A percentile compares a stretch with the other conserved stretches of the same genome.
Conservation (phyloP, 1,284 basidiomycete species). For the Apiotrichum akiyoshidainum region DNA sequence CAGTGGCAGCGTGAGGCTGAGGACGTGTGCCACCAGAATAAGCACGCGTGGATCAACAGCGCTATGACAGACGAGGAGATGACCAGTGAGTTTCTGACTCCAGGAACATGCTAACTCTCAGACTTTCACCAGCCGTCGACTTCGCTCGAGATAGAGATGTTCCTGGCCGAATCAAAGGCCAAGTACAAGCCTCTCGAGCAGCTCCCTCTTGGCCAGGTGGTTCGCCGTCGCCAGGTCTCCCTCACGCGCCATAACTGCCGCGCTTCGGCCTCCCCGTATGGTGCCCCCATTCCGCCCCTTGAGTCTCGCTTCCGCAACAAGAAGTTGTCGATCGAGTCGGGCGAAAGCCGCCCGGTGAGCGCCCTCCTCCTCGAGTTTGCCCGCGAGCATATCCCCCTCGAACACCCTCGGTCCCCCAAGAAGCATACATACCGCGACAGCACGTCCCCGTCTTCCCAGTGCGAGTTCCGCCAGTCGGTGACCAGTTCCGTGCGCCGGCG, state of each 20-base stretch:
- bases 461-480: constrained; percentile 21
- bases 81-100: not conserved
- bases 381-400: constrained; percentile 13
- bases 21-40: constrained; percentile 29
- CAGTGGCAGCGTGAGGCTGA: constrained; percentile 30
- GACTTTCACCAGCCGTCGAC: not conserved
- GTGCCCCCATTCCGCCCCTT: constrained; percentile 24
- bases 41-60: constrained; percentile 25
- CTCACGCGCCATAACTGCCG: constrained; percentile 21
- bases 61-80: not conserved
- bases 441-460: constrained; percentile 2
- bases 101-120: not conserved
- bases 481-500: constrained; percentile 29
- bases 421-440: constrained; percentile 9
- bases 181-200: constrained; percentile 35
- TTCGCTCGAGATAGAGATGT: constrained; percentile 26
- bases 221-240: constrained; percentile 31
- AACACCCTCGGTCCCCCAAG: constrained; percentile 2
- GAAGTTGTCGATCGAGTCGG: constrained; percentile 23
- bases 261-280: constrained; percentile 29
- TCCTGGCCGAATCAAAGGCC: constrained; percentile 34
- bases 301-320: constrained; percentile 19
- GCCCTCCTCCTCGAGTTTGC: constrained; percentile 35
- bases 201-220: constrained; percentile 11
- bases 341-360: constrained; percentile 14